Conservation (phyloP, 495 filamentous ascomycete genomes). For the Aspergillus mulundensis region DNA sequence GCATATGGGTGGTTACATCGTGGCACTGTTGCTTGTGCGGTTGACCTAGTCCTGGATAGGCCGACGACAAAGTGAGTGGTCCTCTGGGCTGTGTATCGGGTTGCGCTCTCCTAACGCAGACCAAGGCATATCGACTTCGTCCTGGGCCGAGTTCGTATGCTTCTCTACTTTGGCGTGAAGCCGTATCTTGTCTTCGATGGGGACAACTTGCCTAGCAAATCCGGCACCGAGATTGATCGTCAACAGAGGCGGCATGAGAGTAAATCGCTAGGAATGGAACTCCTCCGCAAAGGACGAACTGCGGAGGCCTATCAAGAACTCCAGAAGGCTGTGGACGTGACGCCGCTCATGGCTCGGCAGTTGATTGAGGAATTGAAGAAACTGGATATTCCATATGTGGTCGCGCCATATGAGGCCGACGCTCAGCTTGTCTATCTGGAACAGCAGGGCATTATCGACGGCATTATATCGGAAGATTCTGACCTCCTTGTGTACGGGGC, state of each 20-base stretch:
- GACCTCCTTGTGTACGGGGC: conserved; percentile 95
- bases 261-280: conserved; percentile 67
- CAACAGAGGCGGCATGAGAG: conserved; percentile 67
- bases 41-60: conserved; percentile 83
- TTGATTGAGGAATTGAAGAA: conserved; percentile 89
- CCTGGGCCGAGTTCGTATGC: conserved; percentile 87
- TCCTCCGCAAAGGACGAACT: conserved; percentile 72
- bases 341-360: conserved; percentile 87
- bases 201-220: conserved; percentile 91
- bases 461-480: conserved; percentile 94
- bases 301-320: conserved; percentile 81
- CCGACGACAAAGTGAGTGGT: conserved; percentile 73
- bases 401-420: conserved; percentile 97
- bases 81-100: not conserved
- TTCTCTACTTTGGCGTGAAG: conserved; percentile 83
- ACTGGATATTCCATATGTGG: conserved; percentile 75
- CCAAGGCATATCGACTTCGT: conserved; percentile 85
- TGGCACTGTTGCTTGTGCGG: conserved; percentile 83
- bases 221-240: conserved; percentile 77
- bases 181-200: conserved; percentile 97
- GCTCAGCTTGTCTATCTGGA: conserved; percentile 94
- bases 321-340: conserved; percentile 95
- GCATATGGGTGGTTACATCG: conserved; percentile 98
- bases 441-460: conserved; percentile 71
- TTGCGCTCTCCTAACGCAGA: conserved; percentile 2